Percentiles rank a stretch among this genome's conserved stretches.
phyloP scores from a whole-genome alignment of 805 yeast species.

The Candida pseudofarinosa region DNA sequence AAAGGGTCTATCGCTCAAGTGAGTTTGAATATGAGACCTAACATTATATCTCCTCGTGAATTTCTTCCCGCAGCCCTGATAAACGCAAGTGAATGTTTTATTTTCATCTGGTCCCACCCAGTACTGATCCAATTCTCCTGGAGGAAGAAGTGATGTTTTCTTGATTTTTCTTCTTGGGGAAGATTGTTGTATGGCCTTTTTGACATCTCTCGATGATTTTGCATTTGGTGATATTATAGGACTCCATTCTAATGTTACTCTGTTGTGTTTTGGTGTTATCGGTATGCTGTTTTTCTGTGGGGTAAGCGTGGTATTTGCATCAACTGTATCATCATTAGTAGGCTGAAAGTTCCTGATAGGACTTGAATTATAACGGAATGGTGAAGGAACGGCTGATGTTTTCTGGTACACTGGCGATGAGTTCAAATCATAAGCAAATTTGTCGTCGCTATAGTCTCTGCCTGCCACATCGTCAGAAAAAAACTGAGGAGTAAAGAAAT shows the following conservation, averaged over 20 bases:
- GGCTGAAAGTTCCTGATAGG: slow-evolving; percentile 14
- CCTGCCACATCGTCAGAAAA: slow-evolving; percentile 26
- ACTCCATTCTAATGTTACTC: slow-evolving; percentile 39
- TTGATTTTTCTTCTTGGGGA: slow-evolving; percentile 47
- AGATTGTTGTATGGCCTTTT: slow-evolving; percentile 35
- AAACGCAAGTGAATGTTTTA: slow-evolving; percentile 70
- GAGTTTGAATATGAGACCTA: slow-evolving; percentile 95
- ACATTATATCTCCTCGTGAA: slow-evolving; percentile 89
- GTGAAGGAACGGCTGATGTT: slow-evolving; percentile 28
- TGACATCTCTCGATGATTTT: slow-evolving; percentile 19
- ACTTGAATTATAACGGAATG: slow-evolving; percentile 21
- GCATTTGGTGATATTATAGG: slow-evolving; percentile 40
- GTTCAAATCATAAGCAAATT: slow-evolving; percentile 11
- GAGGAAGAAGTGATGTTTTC: slow-evolving; percentile 70
- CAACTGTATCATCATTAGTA: slow-evolving; percentile 29
- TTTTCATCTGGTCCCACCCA: slow-evolving; percentile 76
- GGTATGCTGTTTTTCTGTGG: slow-evolving; percentile 33
- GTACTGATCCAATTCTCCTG: slow-evolving; percentile 82
- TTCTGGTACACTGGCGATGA: slow-evolving; percentile 20
- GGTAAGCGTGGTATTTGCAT: slow-evolving; percentile 38
- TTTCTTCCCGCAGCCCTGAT: slow-evolving; percentile 71
- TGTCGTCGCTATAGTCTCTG: neutral
- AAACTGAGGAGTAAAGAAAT: slow-evolving; percentile 38
- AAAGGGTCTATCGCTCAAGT: slow-evolving; percentile 90
- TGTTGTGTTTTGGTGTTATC: slow-evolving; percentile 31